These are phyloP conservation scores for Eutypa lata DNA, from an alignment of 2,329 filamentous ascomycete species.

Conservation along the genomic window DNA sequence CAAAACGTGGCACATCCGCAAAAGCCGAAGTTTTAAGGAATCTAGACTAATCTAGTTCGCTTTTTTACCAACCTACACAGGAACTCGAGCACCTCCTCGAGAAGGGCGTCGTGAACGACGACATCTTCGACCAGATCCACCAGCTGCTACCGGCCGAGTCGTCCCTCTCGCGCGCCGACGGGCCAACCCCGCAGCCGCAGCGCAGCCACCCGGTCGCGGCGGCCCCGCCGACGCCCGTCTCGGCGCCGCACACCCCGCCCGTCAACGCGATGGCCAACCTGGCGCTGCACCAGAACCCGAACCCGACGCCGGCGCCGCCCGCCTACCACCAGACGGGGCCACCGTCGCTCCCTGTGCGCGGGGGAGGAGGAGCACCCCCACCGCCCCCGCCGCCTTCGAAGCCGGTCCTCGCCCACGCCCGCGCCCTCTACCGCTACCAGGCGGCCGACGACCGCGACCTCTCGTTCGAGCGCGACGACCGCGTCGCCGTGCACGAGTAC, in stretches of 20 bases:
- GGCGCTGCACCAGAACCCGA: slow-evolving; percentile 30
- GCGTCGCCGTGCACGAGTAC: slow-evolving; percentile 78
- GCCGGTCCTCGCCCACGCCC: slow-evolving; percentile 67
- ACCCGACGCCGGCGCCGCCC: slow-evolving; percentile 41
- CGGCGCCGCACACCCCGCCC: slow-evolving; percentile 16
- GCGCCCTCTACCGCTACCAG: slow-evolving; percentile 80
- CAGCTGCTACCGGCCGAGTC: slow-evolving; percentile 71
- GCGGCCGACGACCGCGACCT: slow-evolving; percentile 79
- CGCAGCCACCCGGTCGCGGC: slow-evolving; percentile 29
- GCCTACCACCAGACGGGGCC: slow-evolving; percentile 48
- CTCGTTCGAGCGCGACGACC: slow-evolving; percentile 75
- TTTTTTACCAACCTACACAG: slow-evolving; percentile 41
- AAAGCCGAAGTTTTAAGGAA: too few species aligned
- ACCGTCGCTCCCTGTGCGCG: slow-evolving; percentile 25
- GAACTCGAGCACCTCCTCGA: slow-evolving; percentile 90
- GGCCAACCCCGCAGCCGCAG: slow-evolving; percentile 33
- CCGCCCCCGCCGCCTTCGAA: slow-evolving; percentile 43
- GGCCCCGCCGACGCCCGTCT: slow-evolving; percentile 8
- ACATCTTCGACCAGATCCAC: slow-evolving; percentile 72
- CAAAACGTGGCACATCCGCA: too few species aligned
- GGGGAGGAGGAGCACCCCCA: slow-evolving; percentile 37
- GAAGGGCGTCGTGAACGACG: slow-evolving; percentile 71
- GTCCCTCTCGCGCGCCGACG: slow-evolving; percentile 50
- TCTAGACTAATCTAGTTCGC: too few species aligned
- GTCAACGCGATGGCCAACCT: slow-evolving; percentile 41